Evolutionary conservation across 176 grass and related monocot genomes (phyloP).

Genomic region (Eleusine coracana): DNA sequence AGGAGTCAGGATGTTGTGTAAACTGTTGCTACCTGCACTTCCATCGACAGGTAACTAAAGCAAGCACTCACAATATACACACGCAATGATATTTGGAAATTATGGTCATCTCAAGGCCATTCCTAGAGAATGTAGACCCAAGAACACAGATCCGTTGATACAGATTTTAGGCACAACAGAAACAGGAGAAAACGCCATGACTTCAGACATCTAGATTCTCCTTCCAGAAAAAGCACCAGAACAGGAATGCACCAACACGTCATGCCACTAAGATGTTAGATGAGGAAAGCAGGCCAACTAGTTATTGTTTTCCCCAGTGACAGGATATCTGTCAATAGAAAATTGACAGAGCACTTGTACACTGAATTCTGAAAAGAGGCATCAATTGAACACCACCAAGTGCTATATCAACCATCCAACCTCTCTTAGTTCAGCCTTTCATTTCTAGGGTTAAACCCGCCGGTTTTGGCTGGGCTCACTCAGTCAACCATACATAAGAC

Average conservation of each 20-base stretch:
- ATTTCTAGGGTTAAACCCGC: constrained; percentile 65
- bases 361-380: neutral
- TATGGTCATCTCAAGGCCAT: too few relatives aligned
- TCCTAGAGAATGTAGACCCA: too few relatives aligned
- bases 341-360: neutral
- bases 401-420: constrained; percentile 26
- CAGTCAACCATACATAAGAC: constrained; percentile 58
- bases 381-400: neutral
- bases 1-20: too few relatives aligned
- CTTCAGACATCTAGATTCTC: neutral
- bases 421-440: constrained; percentile 46
- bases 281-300: neutral
- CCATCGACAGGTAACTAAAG: neutral
- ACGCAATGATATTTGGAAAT: too few relatives aligned
- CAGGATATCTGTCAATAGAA: neutral
- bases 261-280: neutral
- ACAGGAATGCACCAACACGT: neutral
- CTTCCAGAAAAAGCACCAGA: neutral
- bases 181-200: neutral
- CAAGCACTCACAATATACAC: too few relatives aligned
- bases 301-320: neutral
- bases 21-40: too few relatives aligned
- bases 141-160: too few relatives aligned
- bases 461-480: constrained; percentile 54
- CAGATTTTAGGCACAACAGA: neutral